Conservation (phyloP, 495 filamentous ascomycete genomes). For the Niebla homalea region DNA sequence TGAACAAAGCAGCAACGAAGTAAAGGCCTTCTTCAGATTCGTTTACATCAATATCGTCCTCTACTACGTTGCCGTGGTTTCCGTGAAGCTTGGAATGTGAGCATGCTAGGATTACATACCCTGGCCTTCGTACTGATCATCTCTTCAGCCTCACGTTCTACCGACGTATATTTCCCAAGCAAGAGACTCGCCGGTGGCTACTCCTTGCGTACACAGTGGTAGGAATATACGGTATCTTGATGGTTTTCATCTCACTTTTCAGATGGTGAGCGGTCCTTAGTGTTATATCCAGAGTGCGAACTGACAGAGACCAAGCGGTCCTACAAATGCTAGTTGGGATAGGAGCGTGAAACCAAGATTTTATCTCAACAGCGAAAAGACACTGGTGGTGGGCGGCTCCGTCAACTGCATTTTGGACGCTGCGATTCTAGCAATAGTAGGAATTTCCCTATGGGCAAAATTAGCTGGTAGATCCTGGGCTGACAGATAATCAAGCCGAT, state of each 20-base stretch:
- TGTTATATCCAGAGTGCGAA: not conserved
- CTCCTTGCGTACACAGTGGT: conserved; percentile 3
- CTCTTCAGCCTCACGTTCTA: conserved; percentile 10
- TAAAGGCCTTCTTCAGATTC: conserved; percentile 9
- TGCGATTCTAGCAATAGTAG: conserved; percentile 3
- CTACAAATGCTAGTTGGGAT: conserved; percentile 10
- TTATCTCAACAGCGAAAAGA: conserved; percentile 9
- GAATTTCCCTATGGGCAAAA: not conserved
- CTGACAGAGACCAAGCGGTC: conserved; percentile 4
- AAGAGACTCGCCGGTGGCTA: conserved; percentile 7
- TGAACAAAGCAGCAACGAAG: not conserved
- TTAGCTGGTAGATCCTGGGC: not conserved
- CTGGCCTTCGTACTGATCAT: not conserved
- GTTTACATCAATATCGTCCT: conserved; percentile 13
- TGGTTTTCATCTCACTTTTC: conserved; percentile 5
- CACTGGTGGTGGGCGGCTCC: conserved; percentile 6
- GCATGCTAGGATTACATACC: not conserved
- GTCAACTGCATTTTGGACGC: conserved; percentile 10
- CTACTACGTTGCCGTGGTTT: conserved; percentile 9
- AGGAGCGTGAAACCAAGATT: not conserved
- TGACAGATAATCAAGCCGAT: not conserved
- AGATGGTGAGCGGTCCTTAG: conserved; percentile 3
- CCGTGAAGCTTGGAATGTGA: conserved; percentile 11
- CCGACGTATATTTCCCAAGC: conserved; percentile 12
- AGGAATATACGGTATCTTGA: conserved; percentile 2